Evolutionary conservation across 163 green algal genomes (phyloP), one percentile per base, ranked within the genome.

Genomic region (Scenedesmus sp.): DNA sequence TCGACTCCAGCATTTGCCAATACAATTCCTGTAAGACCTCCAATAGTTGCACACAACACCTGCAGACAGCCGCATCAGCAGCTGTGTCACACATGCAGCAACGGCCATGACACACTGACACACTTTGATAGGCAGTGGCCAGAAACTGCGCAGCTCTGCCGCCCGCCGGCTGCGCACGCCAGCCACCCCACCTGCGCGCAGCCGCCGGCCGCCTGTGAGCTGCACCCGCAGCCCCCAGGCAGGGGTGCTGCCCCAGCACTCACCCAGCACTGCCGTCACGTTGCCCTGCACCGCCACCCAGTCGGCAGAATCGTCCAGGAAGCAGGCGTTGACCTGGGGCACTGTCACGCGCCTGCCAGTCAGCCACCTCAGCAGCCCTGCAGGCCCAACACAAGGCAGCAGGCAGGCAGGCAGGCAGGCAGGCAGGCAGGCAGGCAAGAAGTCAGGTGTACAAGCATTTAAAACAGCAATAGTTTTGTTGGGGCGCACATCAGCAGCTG

Each of bases 1-100:
- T 70, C 56, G n/a, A 70, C 56, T 94, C 95, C 56, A 33, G 56
- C 56, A 70, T 70, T 70, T 90, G 56, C 56, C 94, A 94, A 70
- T 33, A 70, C 56, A 70, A 70, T 70, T 70, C 56, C 56, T 33
- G 88, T 97, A 70, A 70, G 56, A n/a, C 56, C 56, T 70, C 94
- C 91, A 97, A 89, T 24, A 33, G 56, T 70, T n/a, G n/a, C n/a
- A 70, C 30, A 70, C 56, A 70, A 70, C 6, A 70, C 56, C 56
- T n/a, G n/a, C n/a, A n/a, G n/a, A n/a, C n/a, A n/a, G n/a, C n/a
- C n/a, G n/a, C n/a, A n/a, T n/a, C n/a, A n/a, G n/a, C n/a, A n/a
- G n/a, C n/a, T n/a, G n/a, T n/a, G n/a, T n/a, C n/a, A n/a, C n/a
- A n/a, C n/a, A n/a, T n/a, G n/a, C n/a, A n/a, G n/a, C n/a, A n/a